Evolutionary conservation across 176 grass and related monocot species (phyloP), one percentile per base, ranked within the genome.

Genomic region (Triticum turgidum): DNA sequence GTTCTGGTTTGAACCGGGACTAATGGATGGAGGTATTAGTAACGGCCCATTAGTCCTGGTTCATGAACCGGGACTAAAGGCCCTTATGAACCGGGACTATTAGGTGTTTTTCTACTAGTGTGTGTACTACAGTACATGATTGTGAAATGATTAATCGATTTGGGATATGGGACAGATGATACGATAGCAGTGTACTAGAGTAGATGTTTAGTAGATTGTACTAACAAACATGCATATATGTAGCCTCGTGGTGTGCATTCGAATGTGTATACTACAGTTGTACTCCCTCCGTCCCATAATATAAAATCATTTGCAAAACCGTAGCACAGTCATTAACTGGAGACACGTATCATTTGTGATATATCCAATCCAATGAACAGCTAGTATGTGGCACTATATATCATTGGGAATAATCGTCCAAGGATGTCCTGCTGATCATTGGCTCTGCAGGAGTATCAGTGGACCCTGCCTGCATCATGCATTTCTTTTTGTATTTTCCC

Each of bases 261-360:
- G 1, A 15, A 33, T 56, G 17, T 56, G 22, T 83, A 22, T 44
- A 11, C 42, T 11, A 41, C 38, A 41, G 38, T 9, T 41, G 38
- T 41, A 9, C 38, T 41, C 8, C 38, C 7, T 41, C 38, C 38
- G 8, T 9, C 8, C 35, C 35, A 37, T 37, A 37, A 38, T 41
- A 9, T 41, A 41, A 41, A 0, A 41, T 41, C 38, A 8, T 41
- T 41, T 41, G 38, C 38, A 41, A 41, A 41, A 41, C 38, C 38
- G 1, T 41, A 41, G 7, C 38, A 41, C 7, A 41, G 8, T 41
- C 32, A 0, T 47, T 47, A 47, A 47, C 44, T 47, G 44, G 42
- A 34, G 52, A 67, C 34, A 59, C 66, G 4, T 49, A 76, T 65
- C 18, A 65, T 84, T 64, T 29, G 37, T 76, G 38, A 84, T 76